A percentile compares a stretch with the other conserved stretches of the same genome.
phyloP scores from a whole-genome alignment of 257 asterid species.

The Rauvolfia tetraphylla region DNA sequence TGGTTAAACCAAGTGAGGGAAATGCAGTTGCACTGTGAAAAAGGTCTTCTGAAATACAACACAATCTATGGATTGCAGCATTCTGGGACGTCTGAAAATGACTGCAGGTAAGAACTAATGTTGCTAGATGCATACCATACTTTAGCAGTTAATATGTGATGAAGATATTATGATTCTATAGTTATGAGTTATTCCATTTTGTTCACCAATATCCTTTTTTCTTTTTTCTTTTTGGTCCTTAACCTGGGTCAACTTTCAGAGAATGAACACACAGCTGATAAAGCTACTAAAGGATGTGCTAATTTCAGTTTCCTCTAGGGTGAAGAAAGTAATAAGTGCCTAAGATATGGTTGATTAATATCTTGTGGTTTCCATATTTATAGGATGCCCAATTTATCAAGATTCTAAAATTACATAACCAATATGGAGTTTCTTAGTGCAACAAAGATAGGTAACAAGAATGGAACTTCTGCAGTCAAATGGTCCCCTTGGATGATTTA shows the following conservation, averaged over 20 bases:
- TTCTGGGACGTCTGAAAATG: constrained; percentile 29
- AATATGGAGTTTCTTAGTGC: background rate
- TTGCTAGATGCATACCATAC: background rate
- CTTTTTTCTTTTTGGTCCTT: background rate
- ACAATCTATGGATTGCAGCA: constrained; percentile 30
- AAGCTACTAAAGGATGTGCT: background rate
- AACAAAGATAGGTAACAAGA: background rate
- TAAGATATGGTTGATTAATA: background rate
- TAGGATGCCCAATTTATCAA: background rate
- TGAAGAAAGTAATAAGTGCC: background rate
- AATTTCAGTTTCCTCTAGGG: no score
- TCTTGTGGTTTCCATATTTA: background rate
- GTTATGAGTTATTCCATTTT: background rate
- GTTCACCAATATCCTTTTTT: background rate
- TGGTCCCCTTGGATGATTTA: background rate
- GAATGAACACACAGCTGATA: background rate
- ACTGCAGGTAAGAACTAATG: constrained; percentile 38
- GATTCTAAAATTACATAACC: background rate
- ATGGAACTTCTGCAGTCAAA: background rate
- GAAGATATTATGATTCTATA: background rate
- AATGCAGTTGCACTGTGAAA: constrained; percentile 79
- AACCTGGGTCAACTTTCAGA: background rate
- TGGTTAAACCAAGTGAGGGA: constrained; percentile 87
- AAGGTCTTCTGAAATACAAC: constrained; percentile 45
- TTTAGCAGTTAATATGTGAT: background rate